Percentiles rank a stretch among this genome's conserved stretches.
These are phyloP conservation scores for Penicillium italicum DNA, from an alignment of 2,329 filamentous ascomycete genomes.

Conservation along the genomic window DNA sequence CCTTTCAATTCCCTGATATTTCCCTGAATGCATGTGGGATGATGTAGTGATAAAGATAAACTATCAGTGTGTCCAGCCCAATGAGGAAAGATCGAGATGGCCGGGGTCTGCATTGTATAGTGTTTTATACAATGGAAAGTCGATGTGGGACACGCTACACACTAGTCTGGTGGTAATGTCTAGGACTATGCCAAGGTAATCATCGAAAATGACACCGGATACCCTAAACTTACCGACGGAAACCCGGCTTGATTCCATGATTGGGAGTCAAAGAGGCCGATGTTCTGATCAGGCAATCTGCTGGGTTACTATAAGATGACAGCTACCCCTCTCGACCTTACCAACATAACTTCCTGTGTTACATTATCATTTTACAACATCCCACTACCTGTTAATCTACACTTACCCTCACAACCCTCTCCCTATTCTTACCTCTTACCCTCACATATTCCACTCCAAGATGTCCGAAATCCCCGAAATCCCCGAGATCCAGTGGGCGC, in stretches of 20 bases:
- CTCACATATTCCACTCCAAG: not conserved
- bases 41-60: not conserved
- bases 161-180: too few species aligned
- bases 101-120: not conserved
- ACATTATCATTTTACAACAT: not conserved
- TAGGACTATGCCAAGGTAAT: not conserved
- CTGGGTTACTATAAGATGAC: not conserved
- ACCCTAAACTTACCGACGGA: not conserved
- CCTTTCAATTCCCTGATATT: too few species aligned
- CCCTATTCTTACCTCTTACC: not conserved
- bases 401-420: too few species aligned
- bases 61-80: not conserved
- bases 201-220: not conserved
- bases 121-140: not conserved
- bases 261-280: not conserved
- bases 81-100: not conserved
- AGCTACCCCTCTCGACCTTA: too few species aligned
- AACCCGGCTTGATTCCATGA: not conserved
- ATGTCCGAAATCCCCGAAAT: constrained; percentile 42
- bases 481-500: constrained; percentile 84
- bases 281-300: not conserved
- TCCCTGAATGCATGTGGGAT: not conserved
- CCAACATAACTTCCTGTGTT: not conserved
- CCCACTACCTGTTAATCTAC: too few species aligned
- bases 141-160: not conserved